phyloP scores from a whole-genome alignment of 139 green algal genomes.

The Edaphochlamys debaryana region DNA sequence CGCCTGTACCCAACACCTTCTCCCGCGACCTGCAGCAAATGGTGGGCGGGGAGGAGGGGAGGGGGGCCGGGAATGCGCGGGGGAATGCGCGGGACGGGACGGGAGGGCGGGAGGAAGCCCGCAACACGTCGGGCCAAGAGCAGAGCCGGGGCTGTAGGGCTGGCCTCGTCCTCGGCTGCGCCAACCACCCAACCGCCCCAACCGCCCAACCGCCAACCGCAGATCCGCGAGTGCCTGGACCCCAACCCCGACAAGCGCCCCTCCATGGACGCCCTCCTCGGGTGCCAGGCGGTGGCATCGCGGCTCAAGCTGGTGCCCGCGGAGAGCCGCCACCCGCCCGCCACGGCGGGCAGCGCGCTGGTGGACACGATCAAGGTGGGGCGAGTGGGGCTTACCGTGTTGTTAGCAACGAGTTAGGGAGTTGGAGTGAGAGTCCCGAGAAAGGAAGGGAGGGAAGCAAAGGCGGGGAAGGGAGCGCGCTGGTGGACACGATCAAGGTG shows the following conservation, averaged over 20 bases:
- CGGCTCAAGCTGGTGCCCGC: conserved; percentile 50
- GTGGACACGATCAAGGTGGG: conserved; percentile 67
- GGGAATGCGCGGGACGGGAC: no score
- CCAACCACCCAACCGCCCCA: no score
- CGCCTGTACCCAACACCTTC: conserved; percentile 46
- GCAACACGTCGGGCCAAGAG: no score
- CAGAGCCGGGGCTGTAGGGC: no score
- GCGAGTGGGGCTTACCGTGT: neutral
- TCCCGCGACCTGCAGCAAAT: conserved; percentile 53
- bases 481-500: conserved; percentile 69
- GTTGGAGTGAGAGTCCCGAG: neutral
- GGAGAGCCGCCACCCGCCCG: conserved; percentile 20
- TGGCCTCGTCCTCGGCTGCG: no score
- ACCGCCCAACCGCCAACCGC: no score
- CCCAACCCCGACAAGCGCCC: conserved; percentile 54
- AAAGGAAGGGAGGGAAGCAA: neutral
- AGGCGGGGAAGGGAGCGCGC: conserved; percentile 30
- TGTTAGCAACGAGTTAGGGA: no score
- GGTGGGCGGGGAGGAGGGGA: conserved; percentile 12
- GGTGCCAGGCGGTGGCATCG: conserved; percentile 27
- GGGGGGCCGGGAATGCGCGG: no score
- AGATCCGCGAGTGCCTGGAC: conserved; percentile 48
- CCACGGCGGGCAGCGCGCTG: conserved; percentile 43
- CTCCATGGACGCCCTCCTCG: conserved; percentile 53
- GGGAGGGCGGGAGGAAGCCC: no score